Evolutionary conservation across 169 alveolate genomes (phyloP).

Genomic region (Cryptosporidium tyzzeri): DNA sequence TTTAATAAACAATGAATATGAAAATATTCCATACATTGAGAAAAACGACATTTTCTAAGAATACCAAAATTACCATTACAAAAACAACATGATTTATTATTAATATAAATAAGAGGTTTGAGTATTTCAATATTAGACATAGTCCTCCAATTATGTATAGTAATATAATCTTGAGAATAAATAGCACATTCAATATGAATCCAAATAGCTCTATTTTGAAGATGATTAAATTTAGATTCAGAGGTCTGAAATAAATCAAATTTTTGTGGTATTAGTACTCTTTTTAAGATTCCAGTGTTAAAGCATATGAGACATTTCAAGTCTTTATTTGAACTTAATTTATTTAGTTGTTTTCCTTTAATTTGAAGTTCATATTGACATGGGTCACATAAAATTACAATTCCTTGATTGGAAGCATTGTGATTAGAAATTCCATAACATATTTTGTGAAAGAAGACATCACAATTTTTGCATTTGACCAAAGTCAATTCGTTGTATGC

Average conservation of each 20-base stretch:
- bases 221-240: background rate
- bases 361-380: slow-evolving; percentile 29
- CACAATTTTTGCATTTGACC: slow-evolving; percentile 54
- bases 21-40: slow-evolving; percentile 7
- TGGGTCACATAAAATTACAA: slow-evolving; percentile 46
- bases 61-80: slow-evolving; percentile 19
- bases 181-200: slow-evolving; percentile 71
- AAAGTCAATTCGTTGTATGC: slow-evolving; percentile 31
- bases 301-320: slow-evolving; percentile 47
- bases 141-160: slow-evolving; percentile 27
- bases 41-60: background rate
- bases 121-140: slow-evolving; percentile 47
- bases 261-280: slow-evolving; percentile 29
- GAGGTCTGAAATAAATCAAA: background rate
- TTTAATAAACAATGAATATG: slow-evolving; percentile 36
- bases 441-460: slow-evolving; percentile 30
- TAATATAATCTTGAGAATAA: slow-evolving; percentile 37
- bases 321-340: background rate
- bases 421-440: slow-evolving; percentile 44
- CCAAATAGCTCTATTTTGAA: slow-evolving; percentile 48
- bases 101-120: background rate
- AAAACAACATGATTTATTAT: background rate
- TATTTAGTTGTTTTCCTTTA: slow-evolving; percentile 37
- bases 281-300: slow-evolving; percentile 25
- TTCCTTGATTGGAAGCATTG: background rate